Conservation (phyloP, 148 eudicot genomes). For the Selenicereus undatus region DNA sequence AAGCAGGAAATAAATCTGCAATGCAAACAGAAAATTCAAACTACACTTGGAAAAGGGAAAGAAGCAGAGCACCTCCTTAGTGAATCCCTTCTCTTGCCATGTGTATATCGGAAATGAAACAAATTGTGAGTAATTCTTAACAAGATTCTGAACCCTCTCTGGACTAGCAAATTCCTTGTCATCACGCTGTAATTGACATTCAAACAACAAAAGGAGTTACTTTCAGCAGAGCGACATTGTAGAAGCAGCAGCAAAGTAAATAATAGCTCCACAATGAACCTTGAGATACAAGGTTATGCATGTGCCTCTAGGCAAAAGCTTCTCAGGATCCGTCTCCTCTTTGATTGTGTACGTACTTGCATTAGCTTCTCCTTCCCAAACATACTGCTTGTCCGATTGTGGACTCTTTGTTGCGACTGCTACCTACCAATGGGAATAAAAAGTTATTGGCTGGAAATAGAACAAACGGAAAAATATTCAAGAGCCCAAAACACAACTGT, state of each 20-base stretch:
- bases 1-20: not conserved
- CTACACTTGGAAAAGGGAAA: constrained; percentile 6
- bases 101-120: constrained; percentile 97
- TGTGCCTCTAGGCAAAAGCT: constrained; percentile 88
- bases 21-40: not conserved
- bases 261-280: constrained; percentile 36
- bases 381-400: constrained; percentile 88
- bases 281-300: constrained; percentile 73
- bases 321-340: constrained; percentile 90
- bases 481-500: not conserved
- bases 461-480: not conserved
- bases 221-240: not conserved
- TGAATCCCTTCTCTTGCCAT: constrained; percentile 93
- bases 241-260: not conserved
- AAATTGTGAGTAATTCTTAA: constrained; percentile 95
- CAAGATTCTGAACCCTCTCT: constrained; percentile 80
- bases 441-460: not conserved
- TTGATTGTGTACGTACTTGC: constrained; percentile 79
- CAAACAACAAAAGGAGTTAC: not conserved
- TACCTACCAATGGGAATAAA: constrained; percentile 42
- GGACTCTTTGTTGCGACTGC: constrained; percentile 89
- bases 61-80: constrained; percentile 64
- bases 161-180: constrained; percentile 93
- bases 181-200: constrained; percentile 45
- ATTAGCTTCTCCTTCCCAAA: constrained; percentile 98